Evolutionary conservation across 2,329 filamentous ascomycete genomes (phyloP).

Genomic region (Fusarium domesticum): DNA sequence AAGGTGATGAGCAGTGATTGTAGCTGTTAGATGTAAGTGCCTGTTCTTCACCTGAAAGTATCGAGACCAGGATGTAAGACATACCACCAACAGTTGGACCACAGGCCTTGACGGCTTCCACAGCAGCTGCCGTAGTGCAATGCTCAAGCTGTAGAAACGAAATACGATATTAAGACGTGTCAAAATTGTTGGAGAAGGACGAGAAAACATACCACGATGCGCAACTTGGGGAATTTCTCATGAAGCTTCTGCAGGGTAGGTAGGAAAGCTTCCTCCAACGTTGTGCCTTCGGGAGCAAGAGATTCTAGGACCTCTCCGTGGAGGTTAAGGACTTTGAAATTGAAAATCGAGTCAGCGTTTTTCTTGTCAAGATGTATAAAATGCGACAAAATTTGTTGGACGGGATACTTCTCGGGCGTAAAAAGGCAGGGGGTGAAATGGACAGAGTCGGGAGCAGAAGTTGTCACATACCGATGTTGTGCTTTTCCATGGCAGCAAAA

Average conservation of each 20-base stretch:
- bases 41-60: too few relatives aligned
- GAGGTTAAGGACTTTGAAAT: slow-evolving; percentile 71
- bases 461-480: slow-evolving; percentile 51
- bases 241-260: slow-evolving; percentile 75
- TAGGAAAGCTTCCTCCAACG: slow-evolving; percentile 62
- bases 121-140: slow-evolving; percentile 79
- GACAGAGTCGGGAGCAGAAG: neutral
- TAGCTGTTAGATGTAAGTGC: slow-evolving; percentile 44
- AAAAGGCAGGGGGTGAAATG: neutral
- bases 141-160: slow-evolving; percentile 60
- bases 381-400: too few relatives aligned
- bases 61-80: slow-evolving; percentile 2
- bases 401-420: too few relatives aligned
- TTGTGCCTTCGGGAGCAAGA: slow-evolving; percentile 45
- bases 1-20: slow-evolving; percentile 84
- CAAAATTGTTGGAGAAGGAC: neutral
- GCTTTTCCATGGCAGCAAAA: slow-evolving; percentile 84
- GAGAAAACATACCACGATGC: slow-evolving; percentile 47
- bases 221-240: slow-evolving; percentile 67
- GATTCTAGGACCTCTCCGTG: slow-evolving; percentile 74
- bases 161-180: slow-evolving; percentile 3
- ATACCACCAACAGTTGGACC: slow-evolving; percentile 68
- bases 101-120: slow-evolving; percentile 73
- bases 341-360: too few relatives aligned
- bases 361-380: too few relatives aligned